Base-by-base conservation (phyloP, 139 green algal genomes). In the Desmodesmus armatus region DNA sequence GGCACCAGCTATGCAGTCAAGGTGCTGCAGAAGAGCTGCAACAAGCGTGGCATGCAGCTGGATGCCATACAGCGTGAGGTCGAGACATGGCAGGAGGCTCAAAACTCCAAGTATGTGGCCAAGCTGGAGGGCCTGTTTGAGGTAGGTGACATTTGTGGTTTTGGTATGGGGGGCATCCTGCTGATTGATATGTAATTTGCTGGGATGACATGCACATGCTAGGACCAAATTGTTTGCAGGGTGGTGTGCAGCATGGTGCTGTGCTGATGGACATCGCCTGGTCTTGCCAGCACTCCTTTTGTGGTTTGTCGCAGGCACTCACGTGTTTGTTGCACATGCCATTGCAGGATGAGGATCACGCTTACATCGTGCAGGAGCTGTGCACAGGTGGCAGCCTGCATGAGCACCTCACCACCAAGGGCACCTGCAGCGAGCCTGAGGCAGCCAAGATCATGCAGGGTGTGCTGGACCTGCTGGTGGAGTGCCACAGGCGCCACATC, bases 281-380 rank as follows among this genome's bases (percentile, higher is more conserved):
- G n/a, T n/a, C n/a, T n/a, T n/a, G n/a, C n/a, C n/a, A n/a, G n/a
- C n/a, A n/a, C n/a, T n/a, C n/a, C n/a, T n/a, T n/a, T n/a, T n/a
- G n/a, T 62, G 51, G 15, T 62, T 17, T 62, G 13, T 62, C 58
- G 58, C 58, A 67, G 21, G 17, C 17, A 19, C n/a, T n/a, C n/a
- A n/a, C n/a, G n/a, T n/a, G n/a, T n/a, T n/a, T n/a, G n/a, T n/a
- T n/a, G n/a, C n/a, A 7, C 37, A 31, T 85, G 43, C 40, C n/a
- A n/a, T n/a, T 78, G 53, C 43, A 89, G 88, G 89, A 92, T 79
- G 79, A 87, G 21, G 80, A 87, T 2, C 78, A 88, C 49, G 83
- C 84, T 13, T 94, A 91, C 71, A 80, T 94, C 1, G 88, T 94
- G 2, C 82, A 90, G 74, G 91, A 92, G 82, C 69, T 90, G 31